phyloP scores from a whole-genome alignment of 2,329 filamentous ascomycete genomes.

The Colletotrichum kahawae region DNA sequence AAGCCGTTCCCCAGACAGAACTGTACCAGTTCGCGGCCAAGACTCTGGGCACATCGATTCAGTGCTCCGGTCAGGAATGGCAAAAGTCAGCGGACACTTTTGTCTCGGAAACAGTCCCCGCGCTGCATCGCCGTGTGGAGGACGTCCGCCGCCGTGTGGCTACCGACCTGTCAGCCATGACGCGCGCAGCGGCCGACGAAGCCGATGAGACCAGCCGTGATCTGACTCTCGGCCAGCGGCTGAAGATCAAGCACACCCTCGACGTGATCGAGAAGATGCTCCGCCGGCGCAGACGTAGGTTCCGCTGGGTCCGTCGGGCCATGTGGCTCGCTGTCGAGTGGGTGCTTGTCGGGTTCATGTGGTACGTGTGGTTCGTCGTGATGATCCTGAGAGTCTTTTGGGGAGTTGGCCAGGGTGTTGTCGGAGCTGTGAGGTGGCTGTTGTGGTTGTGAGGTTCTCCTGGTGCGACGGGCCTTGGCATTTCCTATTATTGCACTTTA shows the following conservation, averaged over 20 bases:
- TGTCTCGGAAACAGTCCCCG: constrained; percentile 58
- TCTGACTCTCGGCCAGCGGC: constrained; percentile 75
- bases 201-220: constrained; percentile 81
- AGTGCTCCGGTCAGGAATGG: constrained; percentile 58
- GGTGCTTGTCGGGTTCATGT: constrained; percentile 87
- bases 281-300: constrained; percentile 67
- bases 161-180: constrained; percentile 62
- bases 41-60: constrained; percentile 53
- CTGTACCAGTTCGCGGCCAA: constrained; percentile 58
- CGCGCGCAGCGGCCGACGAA: constrained; percentile 74
- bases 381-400: constrained; percentile 73
- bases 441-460: constrained; percentile 70
- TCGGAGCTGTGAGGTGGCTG: constrained; percentile 75
- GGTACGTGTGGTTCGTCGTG: constrained; percentile 92
- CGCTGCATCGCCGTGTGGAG: constrained; percentile 55
- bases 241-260: constrained; percentile 80
- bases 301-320: constrained; percentile 76
- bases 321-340: constrained; percentile 88
- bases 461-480: too few relatives aligned
- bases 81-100: constrained; percentile 65
- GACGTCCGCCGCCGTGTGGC: constrained; percentile 51
- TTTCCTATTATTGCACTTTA: background rate
- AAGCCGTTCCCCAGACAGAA: constrained; percentile 45
- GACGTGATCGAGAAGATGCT: constrained; percentile 82
- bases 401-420: constrained; percentile 64